A percentile compares a stretch with the other conserved stretches of the same genome.
These are phyloP conservation scores for Pseudogymnoascus sp. DNA, from an alignment of 2,329 filamentous ascomycete genomes.

Conservation along the genomic window DNA sequence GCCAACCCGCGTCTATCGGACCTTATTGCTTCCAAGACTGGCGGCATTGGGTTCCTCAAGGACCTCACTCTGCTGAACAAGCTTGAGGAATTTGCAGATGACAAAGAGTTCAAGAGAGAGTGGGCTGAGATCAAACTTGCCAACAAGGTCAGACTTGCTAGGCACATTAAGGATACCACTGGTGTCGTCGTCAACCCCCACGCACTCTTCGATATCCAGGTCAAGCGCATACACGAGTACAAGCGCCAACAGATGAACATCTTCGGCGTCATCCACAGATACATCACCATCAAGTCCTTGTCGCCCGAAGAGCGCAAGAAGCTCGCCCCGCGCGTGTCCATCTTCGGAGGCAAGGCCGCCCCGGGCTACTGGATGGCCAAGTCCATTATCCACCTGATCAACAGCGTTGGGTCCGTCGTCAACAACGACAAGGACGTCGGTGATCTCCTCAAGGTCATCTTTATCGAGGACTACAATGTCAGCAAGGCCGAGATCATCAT, in stretches of 20 bases:
- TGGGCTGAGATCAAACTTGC: constrained; percentile 95
- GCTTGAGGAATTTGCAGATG: constrained; percentile 74
- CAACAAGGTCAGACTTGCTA: constrained; percentile 88
- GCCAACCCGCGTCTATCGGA: constrained; percentile 89
- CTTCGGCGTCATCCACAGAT: constrained; percentile 93
- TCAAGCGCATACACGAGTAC: constrained; percentile 99
- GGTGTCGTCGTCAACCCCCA: constrained; percentile 78
- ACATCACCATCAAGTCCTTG: constrained; percentile 82
- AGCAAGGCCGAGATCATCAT: constrained; percentile 97
- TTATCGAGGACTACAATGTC: constrained; percentile 97
- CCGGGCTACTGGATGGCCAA: constrained; percentile 99
- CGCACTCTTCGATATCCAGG: constrained; percentile 90
- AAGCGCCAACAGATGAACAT: constrained; percentile 99
- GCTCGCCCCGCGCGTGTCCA: constrained; percentile 77
- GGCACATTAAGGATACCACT: constrained; percentile 77
- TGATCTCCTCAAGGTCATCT: constrained; percentile 92
- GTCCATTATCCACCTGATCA: constrained; percentile 95
- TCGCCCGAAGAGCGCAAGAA: constrained; percentile 77
- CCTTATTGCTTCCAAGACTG: constrained; percentile 83
- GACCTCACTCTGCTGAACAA: constrained; percentile 81
- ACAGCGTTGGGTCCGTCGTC: constrained; percentile 79
- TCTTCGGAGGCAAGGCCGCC: constrained; percentile 96
- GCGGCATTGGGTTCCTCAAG: constrained; percentile 76
- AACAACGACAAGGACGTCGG: constrained; percentile 90
- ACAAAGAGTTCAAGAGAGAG: constrained; percentile 84